phyloP scores from a whole-genome alignment of 805 yeast genomes.

The Myxozyma melibiosi region DNA sequence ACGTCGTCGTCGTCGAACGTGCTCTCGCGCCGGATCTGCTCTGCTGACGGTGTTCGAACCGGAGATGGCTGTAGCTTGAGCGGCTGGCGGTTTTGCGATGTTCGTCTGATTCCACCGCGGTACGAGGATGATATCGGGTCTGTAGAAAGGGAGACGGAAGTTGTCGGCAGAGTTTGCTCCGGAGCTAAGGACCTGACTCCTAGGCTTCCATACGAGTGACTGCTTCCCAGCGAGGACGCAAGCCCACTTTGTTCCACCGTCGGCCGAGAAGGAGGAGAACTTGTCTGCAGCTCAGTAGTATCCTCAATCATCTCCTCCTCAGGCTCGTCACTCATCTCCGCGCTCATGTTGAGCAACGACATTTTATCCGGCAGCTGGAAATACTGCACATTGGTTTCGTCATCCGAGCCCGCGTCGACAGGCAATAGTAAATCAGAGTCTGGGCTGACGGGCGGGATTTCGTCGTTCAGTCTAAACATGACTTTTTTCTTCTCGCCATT shows the following conservation, averaged over 20 bases:
- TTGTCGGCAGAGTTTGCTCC: too few relatives aligned
- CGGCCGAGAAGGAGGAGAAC: not conserved
- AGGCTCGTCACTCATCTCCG: slow-evolving; percentile 1
- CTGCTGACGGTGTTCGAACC: not conserved
- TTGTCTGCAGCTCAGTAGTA: not conserved
- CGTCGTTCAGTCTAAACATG: slow-evolving; percentile 25
- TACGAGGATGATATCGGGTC: not conserved
- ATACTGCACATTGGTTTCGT: slow-evolving; percentile 9
- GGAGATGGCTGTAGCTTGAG: slow-evolving; percentile 1
- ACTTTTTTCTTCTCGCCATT: slow-evolving; percentile 28
- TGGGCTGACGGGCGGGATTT: slow-evolving; percentile 30
- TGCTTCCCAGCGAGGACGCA: too few relatives aligned
- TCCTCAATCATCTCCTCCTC: slow-evolving; percentile 21
- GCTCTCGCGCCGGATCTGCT: not conserved
- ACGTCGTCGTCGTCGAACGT: slow-evolving; percentile 21
- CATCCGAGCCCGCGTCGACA: not conserved
- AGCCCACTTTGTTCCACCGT: too few relatives aligned
- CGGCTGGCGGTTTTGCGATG: not conserved
- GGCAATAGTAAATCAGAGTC: slow-evolving; percentile 24
- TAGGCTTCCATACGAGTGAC: too few relatives aligned
- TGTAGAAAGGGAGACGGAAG: too few relatives aligned
- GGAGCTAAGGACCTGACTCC: too few relatives aligned
- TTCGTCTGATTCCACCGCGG: not conserved
- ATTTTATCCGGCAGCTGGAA: slow-evolving; percentile 16
- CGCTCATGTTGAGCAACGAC: slow-evolving; percentile 7